phyloP scores from a whole-genome alignment of 2,329 filamentous ascomycete species.

The Botrytis medusae region DNA sequence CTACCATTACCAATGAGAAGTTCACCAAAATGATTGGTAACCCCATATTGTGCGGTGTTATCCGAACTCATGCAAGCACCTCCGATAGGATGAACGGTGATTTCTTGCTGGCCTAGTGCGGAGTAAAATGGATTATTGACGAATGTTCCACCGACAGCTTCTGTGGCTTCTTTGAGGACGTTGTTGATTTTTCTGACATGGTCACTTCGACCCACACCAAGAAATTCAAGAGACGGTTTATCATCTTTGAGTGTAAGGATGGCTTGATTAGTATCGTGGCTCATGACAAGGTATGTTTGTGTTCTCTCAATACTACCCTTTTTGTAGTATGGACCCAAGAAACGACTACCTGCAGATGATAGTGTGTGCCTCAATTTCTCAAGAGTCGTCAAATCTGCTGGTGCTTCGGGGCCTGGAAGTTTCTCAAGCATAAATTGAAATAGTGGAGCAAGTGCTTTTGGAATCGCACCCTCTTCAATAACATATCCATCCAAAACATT shows the following conservation, averaged over 20 bases:
- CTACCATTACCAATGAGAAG: conserved; percentile 54
- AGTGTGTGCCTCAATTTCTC: conserved; percentile 49
- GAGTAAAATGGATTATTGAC: conserved; percentile 59
- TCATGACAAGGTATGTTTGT: conserved; percentile 58
- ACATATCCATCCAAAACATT: conserved; percentile 62
- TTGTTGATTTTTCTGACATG: conserved; percentile 54
- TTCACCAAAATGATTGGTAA: conserved; percentile 60
- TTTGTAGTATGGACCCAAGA: conserved; percentile 58
- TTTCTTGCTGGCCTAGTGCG: conserved; percentile 55
- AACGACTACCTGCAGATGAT: conserved; percentile 51
- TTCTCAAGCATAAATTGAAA: conserved; percentile 58
- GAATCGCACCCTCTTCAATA: conserved; percentile 63
- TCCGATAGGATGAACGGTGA: conserved; percentile 67
- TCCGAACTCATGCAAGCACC: conserved; percentile 63
- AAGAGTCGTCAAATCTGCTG: conserved; percentile 43
- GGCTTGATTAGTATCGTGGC: conserved; percentile 52
- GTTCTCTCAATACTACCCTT: conserved; percentile 59
- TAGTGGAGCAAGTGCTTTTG: conserved; percentile 54
- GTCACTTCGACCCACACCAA: conserved; percentile 56
- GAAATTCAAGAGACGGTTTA: conserved; percentile 58
- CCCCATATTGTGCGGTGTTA: conserved; percentile 56
- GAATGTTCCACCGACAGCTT: conserved; percentile 59
- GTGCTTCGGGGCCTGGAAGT: conserved; percentile 49
- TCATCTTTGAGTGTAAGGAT: conserved; percentile 59
- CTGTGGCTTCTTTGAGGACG: conserved; percentile 54